Conservation (phyloP, 192 early-diverging fungal species). For the Phycomyces nitens region DNA sequence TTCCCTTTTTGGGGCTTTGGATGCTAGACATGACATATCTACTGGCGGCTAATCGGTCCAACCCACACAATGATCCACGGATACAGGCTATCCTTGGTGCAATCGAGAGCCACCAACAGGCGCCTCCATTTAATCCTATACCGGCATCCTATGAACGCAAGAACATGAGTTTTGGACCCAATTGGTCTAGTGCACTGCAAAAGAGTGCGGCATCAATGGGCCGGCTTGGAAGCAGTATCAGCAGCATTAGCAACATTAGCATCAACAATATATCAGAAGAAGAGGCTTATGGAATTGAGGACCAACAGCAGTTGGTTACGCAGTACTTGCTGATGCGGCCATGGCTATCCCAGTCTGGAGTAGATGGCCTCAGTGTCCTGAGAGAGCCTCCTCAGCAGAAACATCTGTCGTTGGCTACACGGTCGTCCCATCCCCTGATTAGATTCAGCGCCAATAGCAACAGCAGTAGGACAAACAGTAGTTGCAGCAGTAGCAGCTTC, state of each 20-base stretch:
- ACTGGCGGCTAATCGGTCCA: constrained; percentile 53
- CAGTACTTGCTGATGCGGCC: constrained; percentile 70
- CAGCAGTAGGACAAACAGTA: too few species aligned
- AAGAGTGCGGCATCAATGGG: too few species aligned
- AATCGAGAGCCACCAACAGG: constrained; percentile 48
- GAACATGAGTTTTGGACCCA: too few species aligned
- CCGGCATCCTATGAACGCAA: too few species aligned
- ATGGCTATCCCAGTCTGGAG: constrained; percentile 71
- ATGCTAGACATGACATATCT: constrained; percentile 79
- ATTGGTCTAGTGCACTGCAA: too few species aligned
- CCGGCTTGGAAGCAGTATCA: neutral
- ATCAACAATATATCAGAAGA: constrained; percentile 29
- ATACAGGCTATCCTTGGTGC: constrained; percentile 59
- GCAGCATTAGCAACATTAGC: too few species aligned
- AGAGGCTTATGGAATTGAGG: constrained; percentile 58
- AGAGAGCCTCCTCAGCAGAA: constrained; percentile 56
- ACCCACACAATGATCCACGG: constrained; percentile 45
- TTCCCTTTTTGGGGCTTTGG: constrained; percentile 75
- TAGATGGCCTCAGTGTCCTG: constrained; percentile 64
- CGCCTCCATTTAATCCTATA: too few species aligned
- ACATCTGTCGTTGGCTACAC: constrained; percentile 5
- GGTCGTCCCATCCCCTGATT: neutral
- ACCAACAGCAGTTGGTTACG: constrained; percentile 57
- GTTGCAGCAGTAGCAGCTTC: too few species aligned
- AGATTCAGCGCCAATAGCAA: too few species aligned